These are phyloP conservation scores for Hymenoscyphus fraxineus DNA, from an alignment of 2,329 filamentous ascomycete genomes.

Conservation along the genomic window DNA sequence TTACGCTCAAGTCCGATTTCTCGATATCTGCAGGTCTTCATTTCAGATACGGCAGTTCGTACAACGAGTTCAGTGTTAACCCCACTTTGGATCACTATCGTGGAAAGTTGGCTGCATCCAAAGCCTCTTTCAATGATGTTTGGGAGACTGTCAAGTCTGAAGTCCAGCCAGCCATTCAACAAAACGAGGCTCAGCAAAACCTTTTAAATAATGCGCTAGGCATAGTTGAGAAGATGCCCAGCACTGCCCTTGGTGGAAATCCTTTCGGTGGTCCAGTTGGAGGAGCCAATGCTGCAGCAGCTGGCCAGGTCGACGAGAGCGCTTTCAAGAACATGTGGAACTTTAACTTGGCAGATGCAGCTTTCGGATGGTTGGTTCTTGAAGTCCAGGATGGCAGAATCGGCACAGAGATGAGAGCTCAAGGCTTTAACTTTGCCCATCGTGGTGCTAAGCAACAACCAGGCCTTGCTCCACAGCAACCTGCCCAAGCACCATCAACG, in stretches of 20 bases:
- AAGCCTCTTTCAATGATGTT: conserved; percentile 97
- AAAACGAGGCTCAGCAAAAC: conserved; percentile 91
- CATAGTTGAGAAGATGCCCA: conserved; percentile 97
- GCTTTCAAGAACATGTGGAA: conserved; percentile 99
- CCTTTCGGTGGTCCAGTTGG: conserved; percentile 86
- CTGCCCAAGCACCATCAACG: conserved; percentile 36
- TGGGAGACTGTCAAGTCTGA: conserved; percentile 98
- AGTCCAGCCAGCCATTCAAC: conserved; percentile 88
- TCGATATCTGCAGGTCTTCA: conserved; percentile 96
- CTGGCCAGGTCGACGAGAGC: conserved; percentile 93
- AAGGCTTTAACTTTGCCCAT: conserved; percentile 99
- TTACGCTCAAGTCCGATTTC: conserved; percentile 96
- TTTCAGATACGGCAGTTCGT: conserved; percentile 97
- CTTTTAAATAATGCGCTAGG: conserved; percentile 86
- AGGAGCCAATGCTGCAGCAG: conserved; percentile 59
- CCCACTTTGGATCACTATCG: conserved; percentile 97
- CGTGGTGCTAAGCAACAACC: conserved; percentile 75
- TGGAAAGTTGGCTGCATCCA: conserved; percentile 94
- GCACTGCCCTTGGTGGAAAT: conserved; percentile 89
- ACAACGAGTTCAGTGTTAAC: conserved; percentile 99
- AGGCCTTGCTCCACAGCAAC: conserved; percentile 35
- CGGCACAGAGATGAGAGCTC: conserved; percentile 96
- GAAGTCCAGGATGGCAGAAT: conserved; percentile 95
- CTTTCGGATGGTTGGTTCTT: conserved; percentile 91
- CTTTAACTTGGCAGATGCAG: conserved; percentile 95